Conservation (phyloP, 495 filamentous ascomycete genomes). For the Diplogelasinospora grovesii region DNA sequence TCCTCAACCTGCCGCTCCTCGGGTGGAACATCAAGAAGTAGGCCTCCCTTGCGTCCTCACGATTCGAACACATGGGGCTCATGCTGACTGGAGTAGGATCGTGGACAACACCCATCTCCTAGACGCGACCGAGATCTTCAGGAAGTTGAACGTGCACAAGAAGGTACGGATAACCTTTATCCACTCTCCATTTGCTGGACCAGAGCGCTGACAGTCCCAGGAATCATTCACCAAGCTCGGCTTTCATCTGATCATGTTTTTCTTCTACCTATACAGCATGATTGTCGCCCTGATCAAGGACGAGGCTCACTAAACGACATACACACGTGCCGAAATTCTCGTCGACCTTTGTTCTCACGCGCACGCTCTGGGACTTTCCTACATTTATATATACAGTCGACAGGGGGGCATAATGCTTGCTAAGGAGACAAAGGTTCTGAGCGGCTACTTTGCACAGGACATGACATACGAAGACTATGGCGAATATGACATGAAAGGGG, state of each 20-base stretch:
- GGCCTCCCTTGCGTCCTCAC: constrained; percentile 19
- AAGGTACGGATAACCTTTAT: constrained; percentile 54
- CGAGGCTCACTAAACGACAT: constrained; percentile 71
- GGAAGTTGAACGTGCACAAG: constrained; percentile 98
- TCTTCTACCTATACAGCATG: constrained; percentile 99
- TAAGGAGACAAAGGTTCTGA: too few relatives aligned
- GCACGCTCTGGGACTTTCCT: not conserved
- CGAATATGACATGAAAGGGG: too few relatives aligned
- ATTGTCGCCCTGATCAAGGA: constrained; percentile 97
- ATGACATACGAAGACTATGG: not conserved
- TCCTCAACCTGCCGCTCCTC: constrained; percentile 88
- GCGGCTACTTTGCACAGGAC: not conserved
- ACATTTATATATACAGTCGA: constrained; percentile 2
- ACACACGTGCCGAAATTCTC: too few relatives aligned
- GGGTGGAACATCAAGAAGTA: constrained; percentile 98
- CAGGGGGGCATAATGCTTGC: too few relatives aligned
- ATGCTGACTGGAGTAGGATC: constrained; percentile 54
- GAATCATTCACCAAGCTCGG: constrained; percentile 99
- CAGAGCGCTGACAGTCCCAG: constrained; percentile 34
- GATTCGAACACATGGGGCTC: not conserved
- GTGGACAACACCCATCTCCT: constrained; percentile 93
- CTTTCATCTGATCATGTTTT: constrained; percentile 99
- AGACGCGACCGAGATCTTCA: constrained; percentile 98
- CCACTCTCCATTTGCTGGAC: not conserved
- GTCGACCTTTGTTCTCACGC: not conserved